phyloP scores from a whole-genome alignment of 306 rosid genomes.

The Lupinus albus region DNA sequence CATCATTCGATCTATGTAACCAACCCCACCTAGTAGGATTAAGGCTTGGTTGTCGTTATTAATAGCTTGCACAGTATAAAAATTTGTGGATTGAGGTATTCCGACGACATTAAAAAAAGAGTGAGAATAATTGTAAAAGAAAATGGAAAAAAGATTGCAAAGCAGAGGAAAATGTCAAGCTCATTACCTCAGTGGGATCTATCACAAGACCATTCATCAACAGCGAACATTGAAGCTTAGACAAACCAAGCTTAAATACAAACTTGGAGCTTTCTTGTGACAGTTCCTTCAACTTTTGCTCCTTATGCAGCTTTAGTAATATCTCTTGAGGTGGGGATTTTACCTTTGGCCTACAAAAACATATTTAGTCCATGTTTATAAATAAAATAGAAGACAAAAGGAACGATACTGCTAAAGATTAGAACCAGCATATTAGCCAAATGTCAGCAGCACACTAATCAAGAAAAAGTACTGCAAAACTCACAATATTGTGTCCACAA shows the following conservation, averaged over 20 bases:
- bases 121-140: not conserved
- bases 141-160: constrained; percentile 27
- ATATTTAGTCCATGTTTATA: constrained; percentile 39
- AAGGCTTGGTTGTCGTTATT: no score
- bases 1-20: no score
- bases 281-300: constrained; percentile 66
- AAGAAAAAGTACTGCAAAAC: constrained; percentile 45
- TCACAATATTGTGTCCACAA: constrained; percentile 89
- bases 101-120: no score
- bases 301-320: constrained; percentile 78
- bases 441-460: constrained; percentile 22
- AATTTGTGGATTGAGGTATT: no score
- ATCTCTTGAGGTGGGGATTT: constrained; percentile 90
- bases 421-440: constrained; percentile 26
- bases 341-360: constrained; percentile 71
- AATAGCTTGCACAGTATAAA: no score
- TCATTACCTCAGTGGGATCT: constrained; percentile 81
- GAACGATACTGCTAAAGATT: constrained; percentile 14
- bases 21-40: no score
- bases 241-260: constrained; percentile 80
- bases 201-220: constrained; percentile 91
- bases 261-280: constrained; percentile 76
- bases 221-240: constrained; percentile 67
- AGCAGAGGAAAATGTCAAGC: constrained; percentile 30
- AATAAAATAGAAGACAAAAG: not conserved